Evolutionary conservation across 148 eudicot genomes (phyloP).

Genomic region (Vaccinium macrocarpon): DNA sequence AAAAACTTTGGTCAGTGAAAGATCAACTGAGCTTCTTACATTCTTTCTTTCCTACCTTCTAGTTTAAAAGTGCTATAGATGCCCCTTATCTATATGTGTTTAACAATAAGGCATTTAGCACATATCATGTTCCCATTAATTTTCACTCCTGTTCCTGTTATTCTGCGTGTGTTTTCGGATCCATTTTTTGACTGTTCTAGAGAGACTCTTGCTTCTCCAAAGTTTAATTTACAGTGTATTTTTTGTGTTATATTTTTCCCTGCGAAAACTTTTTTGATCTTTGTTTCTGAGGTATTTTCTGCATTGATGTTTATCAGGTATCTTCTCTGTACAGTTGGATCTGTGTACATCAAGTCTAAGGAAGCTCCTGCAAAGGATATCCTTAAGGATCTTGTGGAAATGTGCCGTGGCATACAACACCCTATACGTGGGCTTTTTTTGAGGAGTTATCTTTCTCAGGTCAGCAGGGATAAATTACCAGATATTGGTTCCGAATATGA

Average conservation of each 20-base stretch:
- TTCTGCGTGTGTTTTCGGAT: background rate
- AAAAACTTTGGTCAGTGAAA: background rate
- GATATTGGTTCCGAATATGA: constrained; percentile 98
- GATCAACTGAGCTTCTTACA: background rate
- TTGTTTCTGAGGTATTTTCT: constrained; percentile 42
- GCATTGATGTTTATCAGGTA: constrained; percentile 47
- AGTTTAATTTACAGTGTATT: background rate
- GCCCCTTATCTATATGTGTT: background rate
- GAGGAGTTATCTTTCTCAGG: constrained; percentile 95
- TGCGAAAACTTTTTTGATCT: background rate
- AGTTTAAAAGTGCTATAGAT: background rate
- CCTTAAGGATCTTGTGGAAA: constrained; percentile 93
- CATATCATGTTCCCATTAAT: too few species aligned
- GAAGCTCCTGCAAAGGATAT: constrained; percentile 98
- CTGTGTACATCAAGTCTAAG: constrained; percentile 93
- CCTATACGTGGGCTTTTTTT: constrained; percentile 94
- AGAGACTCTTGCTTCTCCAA: background rate
- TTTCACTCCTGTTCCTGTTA: background rate
- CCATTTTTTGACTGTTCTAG: background rate
- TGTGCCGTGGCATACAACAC: constrained; percentile 99
- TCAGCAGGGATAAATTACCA: constrained; percentile 92
- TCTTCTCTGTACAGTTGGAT: constrained; percentile 94
- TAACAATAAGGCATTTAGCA: background rate
- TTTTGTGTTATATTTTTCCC: background rate
- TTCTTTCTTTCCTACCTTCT: background rate